Conservation (phyloP, 208 protist species). For the Balamuthia mandrillaris region DNA sequence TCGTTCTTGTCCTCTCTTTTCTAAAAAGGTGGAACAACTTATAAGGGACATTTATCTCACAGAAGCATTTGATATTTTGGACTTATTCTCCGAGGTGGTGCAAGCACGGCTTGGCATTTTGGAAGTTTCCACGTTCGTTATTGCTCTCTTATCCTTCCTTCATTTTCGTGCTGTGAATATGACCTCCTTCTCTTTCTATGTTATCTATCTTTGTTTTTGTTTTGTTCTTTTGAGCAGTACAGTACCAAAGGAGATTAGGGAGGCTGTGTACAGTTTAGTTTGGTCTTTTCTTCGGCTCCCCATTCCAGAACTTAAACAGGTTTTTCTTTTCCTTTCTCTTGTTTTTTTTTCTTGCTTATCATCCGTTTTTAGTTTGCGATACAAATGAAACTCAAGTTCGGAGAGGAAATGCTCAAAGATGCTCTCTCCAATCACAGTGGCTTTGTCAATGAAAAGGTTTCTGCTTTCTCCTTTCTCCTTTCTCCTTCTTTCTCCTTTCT, state of each 20-base stretch:
- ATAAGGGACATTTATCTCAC: not conserved
- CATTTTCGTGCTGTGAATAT: not conserved
- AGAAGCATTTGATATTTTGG: not conserved
- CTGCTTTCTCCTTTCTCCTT: not conserved
- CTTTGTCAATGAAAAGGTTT: conserved; percentile 24
- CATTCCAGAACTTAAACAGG: conserved; percentile 16
- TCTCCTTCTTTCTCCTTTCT: not conserved
- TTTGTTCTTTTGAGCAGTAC: not conserved
- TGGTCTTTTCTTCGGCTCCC: not conserved
- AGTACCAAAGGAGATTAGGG: not conserved
- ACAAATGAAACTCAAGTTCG: conserved; percentile 28
- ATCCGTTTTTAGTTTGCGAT: too few relatives aligned
- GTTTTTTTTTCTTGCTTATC: too few relatives aligned
- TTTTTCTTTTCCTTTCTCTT: too few relatives aligned
- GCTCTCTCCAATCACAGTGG: not conserved
- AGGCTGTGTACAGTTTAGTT: not conserved
- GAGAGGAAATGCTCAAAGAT: not conserved
- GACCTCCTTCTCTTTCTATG: not conserved
- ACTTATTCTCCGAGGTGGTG: conserved; percentile 9
- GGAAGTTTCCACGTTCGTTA: not conserved
- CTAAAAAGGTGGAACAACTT: not conserved
- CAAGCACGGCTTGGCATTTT: not conserved
- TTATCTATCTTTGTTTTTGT: not conserved
- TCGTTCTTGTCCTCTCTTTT: not conserved
- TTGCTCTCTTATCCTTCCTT: not conserved